A percentile compares a stretch with the other conserved stretches of the same genome.
These are phyloP conservation scores for Quercus variabilis DNA, from an alignment of 306 rosid genomes.

Conservation along the genomic window DNA sequence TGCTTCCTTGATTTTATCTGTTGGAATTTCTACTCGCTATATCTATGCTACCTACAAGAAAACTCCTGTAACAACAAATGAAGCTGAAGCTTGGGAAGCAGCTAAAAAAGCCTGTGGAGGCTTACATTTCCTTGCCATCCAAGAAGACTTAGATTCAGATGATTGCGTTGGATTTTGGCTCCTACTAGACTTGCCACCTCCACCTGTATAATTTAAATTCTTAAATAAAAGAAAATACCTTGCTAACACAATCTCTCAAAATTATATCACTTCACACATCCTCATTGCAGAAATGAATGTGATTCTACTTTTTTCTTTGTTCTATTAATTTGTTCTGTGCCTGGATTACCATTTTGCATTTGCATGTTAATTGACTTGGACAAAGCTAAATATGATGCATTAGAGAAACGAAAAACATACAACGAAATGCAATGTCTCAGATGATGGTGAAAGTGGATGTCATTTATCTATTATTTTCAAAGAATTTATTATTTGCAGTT, in stretches of 20 bases:
- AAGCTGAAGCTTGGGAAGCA: constrained; percentile 97
- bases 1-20: constrained; percentile 60
- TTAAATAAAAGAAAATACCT: background rate
- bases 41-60: constrained; percentile 80
- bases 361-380: background rate
- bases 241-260: background rate
- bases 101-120: constrained; percentile 91
- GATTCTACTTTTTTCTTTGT: background rate
- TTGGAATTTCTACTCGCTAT: constrained; percentile 78
- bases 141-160: constrained; percentile 77
- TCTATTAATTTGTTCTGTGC: background rate
- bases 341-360: background rate
- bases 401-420: background rate
- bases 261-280: background rate
- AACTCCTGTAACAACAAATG: constrained; percentile 53
- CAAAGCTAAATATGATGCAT: background rate
- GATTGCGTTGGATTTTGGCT: constrained; percentile 91
- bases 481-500: too few species aligned
- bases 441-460: background rate
- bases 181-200: constrained; percentile 91
- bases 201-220: constrained; percentile 55
- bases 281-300: constrained; percentile 1
- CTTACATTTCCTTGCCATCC: constrained; percentile 96
- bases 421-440: background rate
- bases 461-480: too few species aligned